These are phyloP conservation scores for Vickermania ingenoplastis DNA, from an alignment of 208 protist species.

Conservation along the genomic window DNA sequence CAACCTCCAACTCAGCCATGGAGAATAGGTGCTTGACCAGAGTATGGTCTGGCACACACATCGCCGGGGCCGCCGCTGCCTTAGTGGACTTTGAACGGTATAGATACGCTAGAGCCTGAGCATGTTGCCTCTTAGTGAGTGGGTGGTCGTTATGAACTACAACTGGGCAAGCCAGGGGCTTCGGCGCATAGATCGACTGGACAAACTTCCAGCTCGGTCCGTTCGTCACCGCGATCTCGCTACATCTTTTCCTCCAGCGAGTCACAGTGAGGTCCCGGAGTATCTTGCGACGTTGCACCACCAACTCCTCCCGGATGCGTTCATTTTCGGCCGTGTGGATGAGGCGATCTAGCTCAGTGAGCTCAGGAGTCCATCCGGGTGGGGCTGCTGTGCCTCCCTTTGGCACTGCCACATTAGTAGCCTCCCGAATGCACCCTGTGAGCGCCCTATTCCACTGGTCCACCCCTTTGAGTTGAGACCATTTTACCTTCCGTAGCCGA, in stretches of 20 bases:
- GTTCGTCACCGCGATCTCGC: not conserved
- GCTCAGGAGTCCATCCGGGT: not conserved
- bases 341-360: not conserved
- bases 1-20: constrained; percentile 7
- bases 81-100: constrained; percentile 7
- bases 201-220: constrained; percentile 6
- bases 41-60: not conserved
- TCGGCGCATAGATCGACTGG: constrained; percentile 5
- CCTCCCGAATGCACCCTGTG: not conserved
- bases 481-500: not conserved
- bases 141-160: constrained; percentile 2
- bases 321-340: not conserved
- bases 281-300: not conserved
- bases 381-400: not conserved
- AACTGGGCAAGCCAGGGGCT: not conserved
- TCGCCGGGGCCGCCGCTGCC: not conserved
- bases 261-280: not conserved
- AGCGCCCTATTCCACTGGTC: not conserved
- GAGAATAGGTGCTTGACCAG: not conserved
- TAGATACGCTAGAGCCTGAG: constrained; percentile 3
- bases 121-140: constrained; percentile 1
- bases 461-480: not conserved
- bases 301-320: not conserved
- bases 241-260: not conserved
- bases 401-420: not conserved